Percentiles rank a stretch among this genome's conserved stretches.
Conservation (phyloP, 352 stramenopile genomes). For the Phytophthora pseudosyringae region DNA sequence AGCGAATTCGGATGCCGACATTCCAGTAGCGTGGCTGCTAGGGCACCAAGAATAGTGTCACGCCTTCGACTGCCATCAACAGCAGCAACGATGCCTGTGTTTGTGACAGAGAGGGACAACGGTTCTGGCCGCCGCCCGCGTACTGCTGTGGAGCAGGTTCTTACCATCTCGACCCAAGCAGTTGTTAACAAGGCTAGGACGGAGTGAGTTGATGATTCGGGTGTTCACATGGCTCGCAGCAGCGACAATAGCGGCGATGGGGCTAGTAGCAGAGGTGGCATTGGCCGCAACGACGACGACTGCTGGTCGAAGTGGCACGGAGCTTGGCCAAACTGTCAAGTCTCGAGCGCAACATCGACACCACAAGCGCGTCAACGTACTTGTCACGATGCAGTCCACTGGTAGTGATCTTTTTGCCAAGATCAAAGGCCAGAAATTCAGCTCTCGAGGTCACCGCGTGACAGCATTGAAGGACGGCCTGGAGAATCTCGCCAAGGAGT, state of each 20-base stretch:
- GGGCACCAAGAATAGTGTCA: constrained; percentile 14
- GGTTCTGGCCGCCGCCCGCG: constrained; percentile 3
- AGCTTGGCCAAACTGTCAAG: constrained; percentile 19
- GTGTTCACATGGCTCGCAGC: constrained; percentile 20
- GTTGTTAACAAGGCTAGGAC: not conserved
- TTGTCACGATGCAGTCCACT: constrained; percentile 57
- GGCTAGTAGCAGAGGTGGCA: constrained; percentile 7
- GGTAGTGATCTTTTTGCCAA: constrained; percentile 37
- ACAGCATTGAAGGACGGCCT: constrained; percentile 44
- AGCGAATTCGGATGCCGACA: not conserved
- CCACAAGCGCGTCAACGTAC: constrained; percentile 46
- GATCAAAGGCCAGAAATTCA: constrained; percentile 47
- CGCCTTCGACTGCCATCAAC: not conserved
- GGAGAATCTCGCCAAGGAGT: constrained; percentile 38
- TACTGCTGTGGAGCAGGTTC: constrained; percentile 5
- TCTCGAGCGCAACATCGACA: constrained; percentile 31
- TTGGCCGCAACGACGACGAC: constrained; percentile 12
- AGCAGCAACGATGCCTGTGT: not conserved
- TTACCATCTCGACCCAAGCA: not conserved
- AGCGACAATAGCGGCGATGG: constrained; percentile 10
- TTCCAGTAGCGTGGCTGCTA: not conserved
- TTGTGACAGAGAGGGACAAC: constrained; percentile 16
- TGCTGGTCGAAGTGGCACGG: constrained; percentile 1
- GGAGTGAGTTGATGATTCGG: constrained; percentile 18
- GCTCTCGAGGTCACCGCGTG: constrained; percentile 36